Base-by-base conservation (phyloP, 495 filamentous ascomycete species). In the Trichocladium antarcticum region DNA sequence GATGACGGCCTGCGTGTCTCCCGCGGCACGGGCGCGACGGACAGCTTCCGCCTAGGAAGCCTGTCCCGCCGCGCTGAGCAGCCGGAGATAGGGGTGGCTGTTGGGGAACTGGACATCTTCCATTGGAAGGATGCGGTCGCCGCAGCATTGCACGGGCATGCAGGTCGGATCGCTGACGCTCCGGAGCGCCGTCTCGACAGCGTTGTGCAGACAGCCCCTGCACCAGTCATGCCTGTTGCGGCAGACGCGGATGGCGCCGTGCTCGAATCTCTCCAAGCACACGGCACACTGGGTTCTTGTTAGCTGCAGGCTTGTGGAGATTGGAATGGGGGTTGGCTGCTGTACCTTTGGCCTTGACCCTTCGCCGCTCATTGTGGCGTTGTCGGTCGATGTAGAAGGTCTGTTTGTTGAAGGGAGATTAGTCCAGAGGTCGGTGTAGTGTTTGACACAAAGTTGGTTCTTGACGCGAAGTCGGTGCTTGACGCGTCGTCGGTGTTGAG, bases 131-230 rank as follows among this genome's bases (percentile, higher is more conserved):
- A 49, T 14, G 1, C 17, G 0, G 37, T 34, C 37, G 28, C 46
- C 46, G 37, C 46, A 49, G 46, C 46, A 49, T 0, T 28, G 37
- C 12, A 37, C 37, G 7, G 46, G 46, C 46, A 49, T 49, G 19
- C 19, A 31, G 12, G 37, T 14, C 0, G 37, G 0, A 28, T 49
- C 46, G 12, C 24, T 49, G 14, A 41, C 11, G 37, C 35, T 49
- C 6, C 21, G 19, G 9, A 21, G 4, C 10, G 44, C 44, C 3
- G 44, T 20, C 11, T 17, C 15, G 8, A 19, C 22, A 1, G 44
- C 9, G 21, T 1, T 15, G 15, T 2, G 9, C 12, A 47, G 4
- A 22, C 44, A 47, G 34, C 1, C 15, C 0, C n/a, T 10, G 35
- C 44, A 47, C 44, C 44, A 47, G 21, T 31, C 14, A 31, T 47